These are phyloP conservation scores for Takashimella koratensis DNA, from an alignment of 1,284 basidiomycete species.

Conservation along the genomic window DNA sequence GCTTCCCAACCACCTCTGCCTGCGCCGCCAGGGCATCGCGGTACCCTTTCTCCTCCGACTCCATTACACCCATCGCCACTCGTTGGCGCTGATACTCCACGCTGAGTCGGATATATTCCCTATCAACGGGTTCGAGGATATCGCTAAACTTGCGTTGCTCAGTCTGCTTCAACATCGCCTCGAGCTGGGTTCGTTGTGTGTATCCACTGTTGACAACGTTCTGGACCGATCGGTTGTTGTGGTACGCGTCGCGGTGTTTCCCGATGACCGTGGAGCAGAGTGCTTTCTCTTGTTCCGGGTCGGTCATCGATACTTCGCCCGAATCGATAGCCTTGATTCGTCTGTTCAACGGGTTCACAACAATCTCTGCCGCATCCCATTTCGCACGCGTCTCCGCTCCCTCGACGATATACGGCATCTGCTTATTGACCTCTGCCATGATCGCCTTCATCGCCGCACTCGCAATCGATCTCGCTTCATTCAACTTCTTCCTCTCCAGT, in stretches of 20 bases:
- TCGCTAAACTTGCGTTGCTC: constrained; percentile 69
- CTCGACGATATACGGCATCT: constrained; percentile 64
- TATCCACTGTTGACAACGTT: constrained; percentile 63
- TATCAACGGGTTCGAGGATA: constrained; percentile 62
- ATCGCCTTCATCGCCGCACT: constrained; percentile 67
- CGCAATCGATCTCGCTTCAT: constrained; percentile 65
- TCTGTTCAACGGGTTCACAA: constrained; percentile 61
- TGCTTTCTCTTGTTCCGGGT: constrained; percentile 62
- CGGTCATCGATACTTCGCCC: constrained; percentile 51
- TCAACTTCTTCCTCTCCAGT: constrained; percentile 63
- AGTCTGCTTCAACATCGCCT: constrained; percentile 73
- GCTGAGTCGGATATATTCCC: constrained; percentile 69
- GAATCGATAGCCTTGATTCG: constrained; percentile 66
- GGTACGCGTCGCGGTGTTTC: constrained; percentile 66
- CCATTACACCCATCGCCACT: constrained; percentile 67
- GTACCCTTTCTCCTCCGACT: constrained; percentile 66
- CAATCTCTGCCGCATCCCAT: constrained; percentile 68
- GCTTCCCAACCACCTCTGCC: constrained; percentile 66
- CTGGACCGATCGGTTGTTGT: constrained; percentile 60
- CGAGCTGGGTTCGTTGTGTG: constrained; percentile 75
- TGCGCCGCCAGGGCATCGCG: constrained; percentile 63
- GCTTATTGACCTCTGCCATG: constrained; percentile 64
- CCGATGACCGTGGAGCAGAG: constrained; percentile 65
- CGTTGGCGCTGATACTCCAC: constrained; percentile 64
- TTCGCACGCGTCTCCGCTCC: constrained; percentile 73